phyloP scores from a whole-genome alignment of 345 rosid species.

The Dovyalis caffra region DNA sequence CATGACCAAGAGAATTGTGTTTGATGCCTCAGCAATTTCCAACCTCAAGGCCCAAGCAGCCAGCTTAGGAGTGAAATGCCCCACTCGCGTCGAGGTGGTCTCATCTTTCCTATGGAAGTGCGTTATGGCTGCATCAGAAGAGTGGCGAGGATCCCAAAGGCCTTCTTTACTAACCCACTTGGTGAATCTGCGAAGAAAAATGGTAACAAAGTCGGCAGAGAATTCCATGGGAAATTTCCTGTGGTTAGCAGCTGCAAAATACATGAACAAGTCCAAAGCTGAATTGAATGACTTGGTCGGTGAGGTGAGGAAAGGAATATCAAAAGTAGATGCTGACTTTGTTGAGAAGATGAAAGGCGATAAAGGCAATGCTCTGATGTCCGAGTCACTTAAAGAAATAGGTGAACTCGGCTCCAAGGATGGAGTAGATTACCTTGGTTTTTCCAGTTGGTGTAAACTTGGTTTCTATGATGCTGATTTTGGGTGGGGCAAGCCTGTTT shows the following conservation, averaged over 20 bases:
- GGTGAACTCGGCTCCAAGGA: slow-evolving; percentile 6
- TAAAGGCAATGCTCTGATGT: slow-evolving; percentile 13
- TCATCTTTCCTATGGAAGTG: slow-evolving; percentile 28
- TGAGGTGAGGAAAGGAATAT: slow-evolving; percentile 23
- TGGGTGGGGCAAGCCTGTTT: slow-evolving; percentile 46
- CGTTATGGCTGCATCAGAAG: slow-evolving; percentile 23
- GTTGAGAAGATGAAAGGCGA: slow-evolving; percentile 18
- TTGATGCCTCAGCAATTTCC: slow-evolving; percentile 3
- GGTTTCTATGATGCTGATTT: slow-evolving; percentile 34
- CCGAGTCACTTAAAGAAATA: slow-evolving; percentile 15
- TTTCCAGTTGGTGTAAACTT: slow-evolving; percentile 42
- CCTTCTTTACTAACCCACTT: slow-evolving; percentile 30
- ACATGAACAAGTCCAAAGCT: neutral
- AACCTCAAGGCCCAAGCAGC: slow-evolving; percentile 3
- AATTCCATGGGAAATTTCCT: slow-evolving; percentile 30
- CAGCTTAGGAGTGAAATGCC: neutral
- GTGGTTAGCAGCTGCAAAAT: slow-evolving; percentile 33
- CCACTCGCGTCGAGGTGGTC: slow-evolving; percentile 20
- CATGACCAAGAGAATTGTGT: slow-evolving; percentile 19
- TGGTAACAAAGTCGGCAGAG: slow-evolving; percentile 17
- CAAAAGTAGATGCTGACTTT: slow-evolving; percentile 29
- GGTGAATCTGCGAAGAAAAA: slow-evolving; percentile 41
- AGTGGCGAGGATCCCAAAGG: slow-evolving; percentile 7
- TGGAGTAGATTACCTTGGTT: slow-evolving; percentile 26
- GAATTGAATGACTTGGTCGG: slow-evolving; percentile 26